Evolutionary conservation across 2,329 filamentous ascomycete genomes (phyloP), one percentile per base, ranked within the genome.

Genomic region (Paracoccidioides lutzii): DNA sequence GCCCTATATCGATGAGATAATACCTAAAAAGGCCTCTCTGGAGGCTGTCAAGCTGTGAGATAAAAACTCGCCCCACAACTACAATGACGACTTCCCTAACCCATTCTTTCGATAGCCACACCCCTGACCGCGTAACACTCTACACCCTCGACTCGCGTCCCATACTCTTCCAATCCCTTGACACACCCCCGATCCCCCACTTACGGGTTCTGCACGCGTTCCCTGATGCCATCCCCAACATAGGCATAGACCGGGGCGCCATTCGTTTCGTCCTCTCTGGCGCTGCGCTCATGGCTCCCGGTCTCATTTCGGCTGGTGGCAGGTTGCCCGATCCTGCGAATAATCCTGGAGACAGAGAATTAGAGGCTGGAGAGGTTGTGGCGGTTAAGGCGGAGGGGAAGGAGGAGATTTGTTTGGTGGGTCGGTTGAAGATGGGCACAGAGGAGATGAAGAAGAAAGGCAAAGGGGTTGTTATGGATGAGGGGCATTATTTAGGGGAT

Each of bases 201-300:
- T 83, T 98, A 10, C 81, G 81, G 50, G 83, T 97, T 65, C 83
- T 98, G 41, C 93, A 98, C 77, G 81, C 85, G 63, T 97, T 91
- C 75, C 93, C 93, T 8, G 76, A 82, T 62, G 86, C 83, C 57
- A 91, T 98, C 70, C 84, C 87, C 15, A 85, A 82, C 53, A 78
- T 98, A 57, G 85, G 90, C 57, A 95, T 97, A 70, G 93, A 98
- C 72, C 83, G 93, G 52, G 93, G 93, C 59, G 93, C 93, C 4
- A 97, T 98, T 67, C 88, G 93, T 59, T 98, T 98, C 74, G 91
- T 98, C 32, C 81, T 98, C 1, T 88, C 84, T 0, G 93, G 93
- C 46, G 93, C 93, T 0, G 89, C 91, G 12, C 83, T 98, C 60
- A 98, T 98, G 93, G 91, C 90, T 1, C 93, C 93, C 0, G 93